A percentile compares a stretch with the other conserved stretches of the same genome.
Evolutionary conservation across 768 basidiomycete genomes (phyloP).

Genomic region (Pulveroboletus sp.): DNA sequence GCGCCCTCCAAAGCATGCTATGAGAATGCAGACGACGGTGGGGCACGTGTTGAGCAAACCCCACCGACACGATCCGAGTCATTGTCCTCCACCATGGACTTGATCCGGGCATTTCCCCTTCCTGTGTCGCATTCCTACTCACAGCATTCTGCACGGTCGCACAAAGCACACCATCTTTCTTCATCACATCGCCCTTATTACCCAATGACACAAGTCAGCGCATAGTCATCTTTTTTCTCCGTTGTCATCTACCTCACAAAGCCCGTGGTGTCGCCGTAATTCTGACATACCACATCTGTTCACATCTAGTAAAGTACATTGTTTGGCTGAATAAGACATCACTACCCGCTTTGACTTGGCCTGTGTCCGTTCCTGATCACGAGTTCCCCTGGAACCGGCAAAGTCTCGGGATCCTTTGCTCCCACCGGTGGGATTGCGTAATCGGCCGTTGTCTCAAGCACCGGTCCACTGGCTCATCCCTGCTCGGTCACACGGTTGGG

Average conservation of each 20-base stretch:
- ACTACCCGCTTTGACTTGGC: neutral
- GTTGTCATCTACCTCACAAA: neutral
- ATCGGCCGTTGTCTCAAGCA: neutral
- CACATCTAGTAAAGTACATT: slow-evolving; percentile 2
- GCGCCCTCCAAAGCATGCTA: slow-evolving; percentile 25
- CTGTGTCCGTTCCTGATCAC: neutral
- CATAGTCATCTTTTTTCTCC: slow-evolving; percentile 11
- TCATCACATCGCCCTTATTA: slow-evolving; percentile 22
- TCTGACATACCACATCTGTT: slow-evolving; percentile 27
- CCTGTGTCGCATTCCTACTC: slow-evolving; percentile 31
- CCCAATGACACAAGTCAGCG: slow-evolving; percentile 20
- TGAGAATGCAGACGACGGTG: slow-evolving; percentile 23
- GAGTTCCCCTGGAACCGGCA: neutral
- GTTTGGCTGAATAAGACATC: neutral
- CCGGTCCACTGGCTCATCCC: slow-evolving; percentile 8
- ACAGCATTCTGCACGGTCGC: slow-evolving; percentile 11
- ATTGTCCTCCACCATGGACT: slow-evolving; percentile 34
- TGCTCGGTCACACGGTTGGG: neutral
- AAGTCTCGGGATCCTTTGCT: too few species aligned
- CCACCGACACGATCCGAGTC: slow-evolving; percentile 24
- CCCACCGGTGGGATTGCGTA: neutral
- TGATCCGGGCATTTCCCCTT: slow-evolving; percentile 47
- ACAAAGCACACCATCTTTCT: slow-evolving; percentile 25
- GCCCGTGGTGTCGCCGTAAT: slow-evolving; percentile 28
- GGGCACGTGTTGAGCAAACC: slow-evolving; percentile 24